Percentiles rank a stretch among this genome's conserved stretches.
phyloP scores from a whole-genome alignment of 345 rosid species.

The Clausena lansium region DNA sequence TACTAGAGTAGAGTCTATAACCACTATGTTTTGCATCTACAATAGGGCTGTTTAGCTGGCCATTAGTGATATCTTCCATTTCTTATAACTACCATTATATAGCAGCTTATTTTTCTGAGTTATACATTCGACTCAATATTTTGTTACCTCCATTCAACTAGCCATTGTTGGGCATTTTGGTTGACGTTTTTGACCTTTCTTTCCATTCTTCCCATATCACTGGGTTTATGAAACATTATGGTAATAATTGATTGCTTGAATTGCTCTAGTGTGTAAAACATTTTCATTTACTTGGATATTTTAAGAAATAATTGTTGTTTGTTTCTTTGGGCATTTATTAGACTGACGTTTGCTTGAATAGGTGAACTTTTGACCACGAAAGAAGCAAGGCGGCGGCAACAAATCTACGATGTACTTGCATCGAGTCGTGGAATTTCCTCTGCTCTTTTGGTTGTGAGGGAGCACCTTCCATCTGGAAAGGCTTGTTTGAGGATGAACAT shows the following conservation, averaged over 20 bases:
- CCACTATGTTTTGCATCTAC: no score
- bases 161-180: not conserved
- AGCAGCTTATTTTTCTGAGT: not conserved
- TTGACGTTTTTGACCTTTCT: not conserved
- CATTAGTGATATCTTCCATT: not conserved
- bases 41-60: not conserved
- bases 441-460: slow-evolving; percentile 84
- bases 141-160: not conserved
- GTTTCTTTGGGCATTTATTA: not conserved
- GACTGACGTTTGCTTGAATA: slow-evolving; percentile 20
- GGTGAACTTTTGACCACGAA: slow-evolving; percentile 75
- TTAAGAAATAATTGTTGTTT: not conserved
- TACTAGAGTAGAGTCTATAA: no score
- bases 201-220: not conserved
- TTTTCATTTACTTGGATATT: not conserved
- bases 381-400: slow-evolving; percentile 73
- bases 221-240: not conserved
- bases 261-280: not conserved
- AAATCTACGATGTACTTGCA: slow-evolving; percentile 59
- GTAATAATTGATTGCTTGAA: not conserved
- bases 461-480: slow-evolving; percentile 84
- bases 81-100: not conserved
- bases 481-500: slow-evolving; percentile 85
- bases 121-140: not conserved
- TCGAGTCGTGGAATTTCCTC: slow-evolving; percentile 39